Base-by-base conservation (phyloP, 371 early-diverging fungal species). In the Mortierella sp. region DNA sequence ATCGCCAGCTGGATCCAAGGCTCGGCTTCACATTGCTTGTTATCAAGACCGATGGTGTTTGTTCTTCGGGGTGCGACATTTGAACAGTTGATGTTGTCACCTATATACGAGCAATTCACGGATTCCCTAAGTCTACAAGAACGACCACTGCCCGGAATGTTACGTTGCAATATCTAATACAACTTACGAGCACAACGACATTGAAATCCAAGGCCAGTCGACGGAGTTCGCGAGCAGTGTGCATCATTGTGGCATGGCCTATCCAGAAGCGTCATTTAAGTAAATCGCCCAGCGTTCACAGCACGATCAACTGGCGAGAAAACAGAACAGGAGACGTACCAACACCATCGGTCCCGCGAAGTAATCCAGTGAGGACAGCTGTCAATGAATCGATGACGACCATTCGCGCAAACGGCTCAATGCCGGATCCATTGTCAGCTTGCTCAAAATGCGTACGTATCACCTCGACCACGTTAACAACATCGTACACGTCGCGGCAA, bases 161-260 rank as follows among this genome's bases (percentile, higher is more conserved):
- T n/a, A n/a, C n/a, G n/a, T n/a, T n/a, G n/a, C n/a, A 24, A 26
- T 19, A 2, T n/a, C 34, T 23, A 8, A 31, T 23, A 28, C 7
- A 12, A 50, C 68, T 50, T 54, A 69, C 78, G 53, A 76, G n/a
- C 3, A 70, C 54, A 5, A 55, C 59, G 0, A 62, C 23, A 48
- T 28, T 39, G 47, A 53, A 61, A 30, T 65, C 66, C 9, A 42
- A 42, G 9, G 78, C 66, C 10, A 76, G 27, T 7, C 47, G 50
- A 2, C 70, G 58, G 18, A 76, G 59, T 48, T 65, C 65, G n/a
- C 78, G 57, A 12, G 64, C 48, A 3, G 61, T 46, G 34, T 76
- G 70, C 58, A 76, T 70, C 66, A 76, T 70, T 18, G 78, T 69
- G 9, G 78, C 70, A 46, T 61, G 70, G 7, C 78, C 78, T 60